A percentile compares a stretch with the other conserved stretches of the same genome.
These are phyloP conservation scores for Tripterygium wilfordii DNA, from an alignment of 177 flowering plant species.

Conservation along the genomic window DNA sequence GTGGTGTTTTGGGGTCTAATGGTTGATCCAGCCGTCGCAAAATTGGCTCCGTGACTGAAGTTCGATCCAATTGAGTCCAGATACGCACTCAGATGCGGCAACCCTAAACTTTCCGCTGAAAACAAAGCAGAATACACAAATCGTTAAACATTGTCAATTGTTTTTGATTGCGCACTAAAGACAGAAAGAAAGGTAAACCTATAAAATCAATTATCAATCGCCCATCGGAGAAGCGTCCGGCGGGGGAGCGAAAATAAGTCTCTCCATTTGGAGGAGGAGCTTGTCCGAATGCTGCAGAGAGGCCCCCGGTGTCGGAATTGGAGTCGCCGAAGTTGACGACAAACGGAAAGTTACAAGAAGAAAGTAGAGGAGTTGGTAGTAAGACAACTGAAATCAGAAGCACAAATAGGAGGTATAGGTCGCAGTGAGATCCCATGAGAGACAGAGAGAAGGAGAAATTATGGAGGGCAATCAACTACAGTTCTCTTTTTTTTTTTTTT, in stretches of 20 bases:
- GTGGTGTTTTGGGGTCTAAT: conserved; percentile 64
- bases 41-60: conserved; percentile 85
- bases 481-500: too few species aligned
- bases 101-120: conserved; percentile 65
- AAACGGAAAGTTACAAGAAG: conserved; percentile 46
- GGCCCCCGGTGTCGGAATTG: conserved; percentile 68
- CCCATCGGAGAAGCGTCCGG: conserved; percentile 57
- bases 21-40: conserved; percentile 71
- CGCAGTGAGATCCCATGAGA: too few species aligned
- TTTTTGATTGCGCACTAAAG: too few species aligned
- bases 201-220: conserved; percentile 57
- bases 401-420: too few species aligned
- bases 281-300: conserved; percentile 56
- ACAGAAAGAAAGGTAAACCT: conserved; percentile 20
- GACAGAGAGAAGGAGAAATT: background rate
- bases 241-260: conserved; percentile 41
- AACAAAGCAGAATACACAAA: too few species aligned
- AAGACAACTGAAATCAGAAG: background rate
- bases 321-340: conserved; percentile 69
- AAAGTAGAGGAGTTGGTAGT: background rate
- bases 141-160: too few species aligned
- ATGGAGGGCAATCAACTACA: too few species aligned
- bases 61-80: conserved; percentile 75
- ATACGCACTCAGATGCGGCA: conserved; percentile 60
- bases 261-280: conserved; percentile 41